phyloP scores from a whole-genome alignment of 805 yeast species.

The Nakazawaea wickerhamii region DNA sequence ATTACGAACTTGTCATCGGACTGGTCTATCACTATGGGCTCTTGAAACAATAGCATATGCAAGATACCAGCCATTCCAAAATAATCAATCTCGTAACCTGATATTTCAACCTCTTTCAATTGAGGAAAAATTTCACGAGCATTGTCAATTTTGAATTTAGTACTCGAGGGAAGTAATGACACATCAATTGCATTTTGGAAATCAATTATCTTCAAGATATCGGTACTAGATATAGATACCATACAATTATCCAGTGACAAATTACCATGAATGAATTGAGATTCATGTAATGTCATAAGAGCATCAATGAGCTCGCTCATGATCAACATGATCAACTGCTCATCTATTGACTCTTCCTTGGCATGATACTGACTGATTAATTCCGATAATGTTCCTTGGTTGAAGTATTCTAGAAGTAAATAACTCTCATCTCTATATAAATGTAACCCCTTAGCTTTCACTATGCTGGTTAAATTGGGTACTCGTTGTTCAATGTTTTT shows the following conservation, averaged over 20 bases:
- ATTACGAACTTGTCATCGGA: conserved; percentile 30
- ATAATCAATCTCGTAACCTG: conserved; percentile 82
- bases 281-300: conserved; percentile 54
- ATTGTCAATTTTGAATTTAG: conserved; percentile 56
- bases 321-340: conserved; percentile 54
- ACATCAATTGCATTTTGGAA: conserved; percentile 79
- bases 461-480: conserved; percentile 31
- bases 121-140: conserved; percentile 68
- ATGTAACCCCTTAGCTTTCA: conserved; percentile 47
- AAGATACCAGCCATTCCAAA: conserved; percentile 74
- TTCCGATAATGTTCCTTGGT: conserved; percentile 72
- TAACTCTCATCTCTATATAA: conserved; percentile 63
- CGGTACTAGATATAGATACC: conserved; percentile 43
- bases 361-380: conserved; percentile 46
- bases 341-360: conserved; percentile 41
- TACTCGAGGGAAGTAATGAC: conserved; percentile 43
- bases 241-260: conserved; percentile 83
- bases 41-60: conserved; percentile 70
- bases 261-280: conserved; percentile 78
- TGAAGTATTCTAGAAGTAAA: conserved; percentile 54
- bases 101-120: conserved; percentile 51
- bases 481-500: conserved; percentile 45
- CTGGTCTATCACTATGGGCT: conserved; percentile 42
- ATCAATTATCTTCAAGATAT: conserved; percentile 52
- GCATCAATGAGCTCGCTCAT: conserved; percentile 59